Percentiles rank a stretch among this genome's conserved stretches.
phyloP scores from a whole-genome alignment of 257 asterid genomes.

The Nicotiana tabacum region DNA sequence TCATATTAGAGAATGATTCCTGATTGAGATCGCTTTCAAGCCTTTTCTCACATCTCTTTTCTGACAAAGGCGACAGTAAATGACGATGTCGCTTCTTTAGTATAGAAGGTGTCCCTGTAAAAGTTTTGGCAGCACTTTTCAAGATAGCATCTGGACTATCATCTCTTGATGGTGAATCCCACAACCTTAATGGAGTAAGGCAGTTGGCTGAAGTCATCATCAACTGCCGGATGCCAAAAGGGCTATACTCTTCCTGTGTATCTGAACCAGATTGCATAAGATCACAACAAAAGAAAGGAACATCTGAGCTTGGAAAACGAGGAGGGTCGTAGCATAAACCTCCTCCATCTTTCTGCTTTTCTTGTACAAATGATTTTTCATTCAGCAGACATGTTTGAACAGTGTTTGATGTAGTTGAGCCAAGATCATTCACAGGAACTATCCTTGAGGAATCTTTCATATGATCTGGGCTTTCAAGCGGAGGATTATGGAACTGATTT shows the following conservation, averaged over 20 bases:
- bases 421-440: slow-evolving; percentile 52
- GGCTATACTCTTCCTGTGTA: slow-evolving; percentile 90
- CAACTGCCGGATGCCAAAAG: slow-evolving; percentile 91
- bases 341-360: slow-evolving; percentile 55
- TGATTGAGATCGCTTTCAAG: slow-evolving; percentile 39
- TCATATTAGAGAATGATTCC: slow-evolving; percentile 37
- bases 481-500: slow-evolving; percentile 34
- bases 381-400: slow-evolving; percentile 32
- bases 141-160: slow-evolving; percentile 72
- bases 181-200: slow-evolving; percentile 54
- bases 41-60: slow-evolving; percentile 71
- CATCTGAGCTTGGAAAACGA: slow-evolving; percentile 81
- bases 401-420: slow-evolving; percentile 28
- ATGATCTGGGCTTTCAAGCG: slow-evolving; percentile 30
- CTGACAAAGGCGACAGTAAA: slow-evolving; percentile 76
- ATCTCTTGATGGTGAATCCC: slow-evolving; percentile 86
- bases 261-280: slow-evolving; percentile 67
- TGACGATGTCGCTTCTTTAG: slow-evolving; percentile 85
- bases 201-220: slow-evolving; percentile 60
- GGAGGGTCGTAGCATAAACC: slow-evolving; percentile 84
- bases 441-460: slow-evolving; percentile 32
- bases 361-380: slow-evolving; percentile 21
- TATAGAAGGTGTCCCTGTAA: slow-evolving; percentile 76
- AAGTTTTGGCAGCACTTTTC: slow-evolving; percentile 86
- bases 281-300: slow-evolving; percentile 85